phyloP scores from a whole-genome alignment of 805 yeast species.

The Dipodascopsis uninucleata region DNA sequence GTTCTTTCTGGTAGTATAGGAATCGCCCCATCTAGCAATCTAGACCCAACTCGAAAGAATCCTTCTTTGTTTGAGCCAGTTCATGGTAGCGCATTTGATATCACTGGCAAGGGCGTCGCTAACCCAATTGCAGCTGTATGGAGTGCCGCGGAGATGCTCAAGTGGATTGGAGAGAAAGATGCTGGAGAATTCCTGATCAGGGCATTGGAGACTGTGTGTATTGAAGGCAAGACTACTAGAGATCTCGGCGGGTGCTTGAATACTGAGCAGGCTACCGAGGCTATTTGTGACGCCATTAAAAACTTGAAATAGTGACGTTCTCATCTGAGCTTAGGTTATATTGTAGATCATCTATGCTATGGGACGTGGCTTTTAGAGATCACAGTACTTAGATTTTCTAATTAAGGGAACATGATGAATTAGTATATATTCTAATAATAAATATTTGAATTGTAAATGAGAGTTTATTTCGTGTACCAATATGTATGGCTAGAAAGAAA shows the following conservation, averaged over 20 bases:
- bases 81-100: conserved; percentile 29
- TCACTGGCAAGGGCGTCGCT: conserved; percentile 27
- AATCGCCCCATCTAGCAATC: conserved; percentile 27
- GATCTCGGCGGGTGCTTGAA: conserved; percentile 20
- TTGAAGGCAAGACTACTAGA: conserved; percentile 7
- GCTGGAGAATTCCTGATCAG: conserved; percentile 11
- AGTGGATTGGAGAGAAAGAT: conserved; percentile 24
- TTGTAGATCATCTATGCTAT: too few species aligned
- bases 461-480: too few species aligned
- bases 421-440: too few species aligned
- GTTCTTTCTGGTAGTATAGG: conserved; percentile 27
- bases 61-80: conserved; percentile 28
- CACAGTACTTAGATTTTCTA: too few species aligned
- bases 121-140: conserved; percentile 28
- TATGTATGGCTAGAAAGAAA: too few species aligned
- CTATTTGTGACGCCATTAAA: too few species aligned
- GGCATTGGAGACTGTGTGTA: conserved; percentile 9
- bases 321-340: too few species aligned
- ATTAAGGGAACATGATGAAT: too few species aligned
- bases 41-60: conserved; percentile 25
- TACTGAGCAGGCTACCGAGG: conserved; percentile 19
- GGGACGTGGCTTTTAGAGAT: too few species aligned
- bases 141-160: conserved; percentile 28
- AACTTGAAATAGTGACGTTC: too few species aligned
- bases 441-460: too few species aligned